Conservation (phyloP, 2,329 filamentous ascomycete genomes). For the Epicoccum sorghinum region DNA sequence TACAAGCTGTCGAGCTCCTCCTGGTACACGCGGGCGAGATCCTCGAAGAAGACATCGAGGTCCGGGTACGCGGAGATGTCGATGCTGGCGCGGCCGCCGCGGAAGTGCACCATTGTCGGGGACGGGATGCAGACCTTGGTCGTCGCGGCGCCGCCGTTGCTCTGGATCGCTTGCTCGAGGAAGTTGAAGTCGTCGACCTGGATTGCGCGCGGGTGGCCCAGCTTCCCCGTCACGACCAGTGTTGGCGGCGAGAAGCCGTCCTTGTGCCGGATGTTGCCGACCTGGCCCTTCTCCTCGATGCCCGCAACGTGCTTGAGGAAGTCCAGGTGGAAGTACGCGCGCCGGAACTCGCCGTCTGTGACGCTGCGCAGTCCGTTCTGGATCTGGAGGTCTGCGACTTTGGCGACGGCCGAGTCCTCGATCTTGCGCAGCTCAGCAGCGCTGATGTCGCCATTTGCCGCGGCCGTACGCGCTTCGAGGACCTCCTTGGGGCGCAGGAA, state of each 20-base stretch:
- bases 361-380: slow-evolving; percentile 57
- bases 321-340: slow-evolving; percentile 65
- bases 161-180: slow-evolving; percentile 56
- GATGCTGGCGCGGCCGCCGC: slow-evolving; percentile 61
- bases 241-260: slow-evolving; percentile 60
- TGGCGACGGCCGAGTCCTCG: slow-evolving; percentile 58
- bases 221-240: slow-evolving; percentile 61
- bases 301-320: slow-evolving; percentile 62
- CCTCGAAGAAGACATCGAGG: slow-evolving; percentile 62
- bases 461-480: slow-evolving; percentile 57
- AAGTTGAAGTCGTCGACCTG: slow-evolving; percentile 64
- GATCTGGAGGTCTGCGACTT: slow-evolving; percentile 58
- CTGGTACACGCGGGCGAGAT: slow-evolving; percentile 62
- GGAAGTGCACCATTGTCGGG: slow-evolving; percentile 67
- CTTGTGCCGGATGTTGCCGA: slow-evolving; percentile 49
- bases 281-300: slow-evolving; percentile 59
- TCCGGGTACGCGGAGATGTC: slow-evolving; percentile 60
- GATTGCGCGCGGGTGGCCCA: slow-evolving; percentile 59
- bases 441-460: slow-evolving; percentile 52
- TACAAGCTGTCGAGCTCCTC: slow-evolving; percentile 62
- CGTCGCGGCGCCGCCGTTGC: slow-evolving; percentile 46
- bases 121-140: slow-evolving; percentile 64
- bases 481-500: slow-evolving; percentile 60
- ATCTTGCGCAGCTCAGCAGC: slow-evolving; percentile 55
- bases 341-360: slow-evolving; percentile 64